These are phyloP conservation scores for Prunus persica DNA, from an alignment of 306 rosid species.

Conservation along the genomic window DNA sequence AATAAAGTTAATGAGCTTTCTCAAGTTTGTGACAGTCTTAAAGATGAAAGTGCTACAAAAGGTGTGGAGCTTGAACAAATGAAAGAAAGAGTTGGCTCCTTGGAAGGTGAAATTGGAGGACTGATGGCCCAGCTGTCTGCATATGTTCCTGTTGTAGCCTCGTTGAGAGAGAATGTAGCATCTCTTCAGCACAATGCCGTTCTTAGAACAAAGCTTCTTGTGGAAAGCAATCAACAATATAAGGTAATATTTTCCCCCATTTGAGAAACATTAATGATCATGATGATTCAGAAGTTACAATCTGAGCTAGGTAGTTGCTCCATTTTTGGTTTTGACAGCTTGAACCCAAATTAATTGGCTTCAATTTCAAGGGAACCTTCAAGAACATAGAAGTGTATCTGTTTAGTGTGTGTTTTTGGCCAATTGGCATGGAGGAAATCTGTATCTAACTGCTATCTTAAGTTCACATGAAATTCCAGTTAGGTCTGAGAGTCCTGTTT, in stretches of 20 bases:
- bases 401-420: neutral
- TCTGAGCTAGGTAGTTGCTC: neutral
- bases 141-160: conserved; percentile 66
- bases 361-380: neutral
- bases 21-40: conserved; percentile 57
- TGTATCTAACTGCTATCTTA: neutral
- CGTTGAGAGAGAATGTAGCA: conserved; percentile 67
- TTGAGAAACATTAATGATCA: neutral
- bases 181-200: conserved; percentile 65
- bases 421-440: neutral
- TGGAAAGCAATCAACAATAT: conserved; percentile 25
- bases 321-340: neutral
- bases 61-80: conserved; percentile 55
- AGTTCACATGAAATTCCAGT: neutral
- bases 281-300: neutral
- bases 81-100: conserved; percentile 40
- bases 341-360: neutral
- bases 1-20: conserved; percentile 75
- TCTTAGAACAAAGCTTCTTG: conserved; percentile 36
- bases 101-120: conserved; percentile 76
- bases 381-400: neutral
- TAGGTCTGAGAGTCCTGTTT: neutral
- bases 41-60: conserved; percentile 62
- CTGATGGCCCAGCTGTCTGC: conserved; percentile 63
- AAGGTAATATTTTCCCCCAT: conserved; percentile 46